Percentiles rank a stretch among this genome's conserved stretches.
These are phyloP conservation scores for Nyctanthes arbortristis DNA, from an alignment of 257 asterid species.

Conservation along the genomic window DNA sequence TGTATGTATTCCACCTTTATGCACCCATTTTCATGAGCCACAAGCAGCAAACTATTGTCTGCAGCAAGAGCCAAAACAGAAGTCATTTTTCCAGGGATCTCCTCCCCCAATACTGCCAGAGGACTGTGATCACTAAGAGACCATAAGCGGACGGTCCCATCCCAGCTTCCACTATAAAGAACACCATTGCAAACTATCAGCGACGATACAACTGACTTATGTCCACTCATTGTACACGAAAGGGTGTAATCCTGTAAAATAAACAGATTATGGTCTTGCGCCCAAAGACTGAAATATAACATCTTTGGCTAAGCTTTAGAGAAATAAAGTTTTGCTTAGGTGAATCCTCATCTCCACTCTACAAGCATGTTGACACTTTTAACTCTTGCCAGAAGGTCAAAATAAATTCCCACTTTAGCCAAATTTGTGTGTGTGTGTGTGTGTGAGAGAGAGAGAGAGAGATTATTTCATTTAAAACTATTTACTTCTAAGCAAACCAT, in stretches of 20 bases:
- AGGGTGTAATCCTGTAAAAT: constrained; percentile 62
- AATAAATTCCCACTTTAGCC: too few relatives aligned
- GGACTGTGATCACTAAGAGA: constrained; percentile 80
- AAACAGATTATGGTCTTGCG: constrained; percentile 17
- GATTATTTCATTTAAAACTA: too few relatives aligned
- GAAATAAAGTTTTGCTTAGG: too few relatives aligned
- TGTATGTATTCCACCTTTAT: constrained; percentile 44
- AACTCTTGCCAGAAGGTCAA: too few relatives aligned
- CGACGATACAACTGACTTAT: constrained; percentile 75
- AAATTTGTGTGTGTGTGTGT: too few relatives aligned
- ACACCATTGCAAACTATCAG: constrained; percentile 58
- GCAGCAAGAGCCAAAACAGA: constrained; percentile 66
- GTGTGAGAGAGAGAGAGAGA: too few relatives aligned
- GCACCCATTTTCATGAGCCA: constrained; percentile 70
- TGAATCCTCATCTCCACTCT: too few relatives aligned
- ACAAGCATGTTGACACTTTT: too few relatives aligned
- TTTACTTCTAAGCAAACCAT: too few relatives aligned
- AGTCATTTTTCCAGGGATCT: constrained; percentile 37
- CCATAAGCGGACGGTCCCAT: constrained; percentile 91
- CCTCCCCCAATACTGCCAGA: constrained; percentile 72
- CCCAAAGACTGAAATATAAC: constrained; percentile 10
- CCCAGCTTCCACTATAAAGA: constrained; percentile 98
- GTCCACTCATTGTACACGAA: constrained; percentile 73
- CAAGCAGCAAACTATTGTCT: constrained; percentile 53
- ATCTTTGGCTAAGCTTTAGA: too few relatives aligned